Conservation (phyloP, 2,329 filamentous ascomycete genomes). For the Diaporthe sp. region DNA sequence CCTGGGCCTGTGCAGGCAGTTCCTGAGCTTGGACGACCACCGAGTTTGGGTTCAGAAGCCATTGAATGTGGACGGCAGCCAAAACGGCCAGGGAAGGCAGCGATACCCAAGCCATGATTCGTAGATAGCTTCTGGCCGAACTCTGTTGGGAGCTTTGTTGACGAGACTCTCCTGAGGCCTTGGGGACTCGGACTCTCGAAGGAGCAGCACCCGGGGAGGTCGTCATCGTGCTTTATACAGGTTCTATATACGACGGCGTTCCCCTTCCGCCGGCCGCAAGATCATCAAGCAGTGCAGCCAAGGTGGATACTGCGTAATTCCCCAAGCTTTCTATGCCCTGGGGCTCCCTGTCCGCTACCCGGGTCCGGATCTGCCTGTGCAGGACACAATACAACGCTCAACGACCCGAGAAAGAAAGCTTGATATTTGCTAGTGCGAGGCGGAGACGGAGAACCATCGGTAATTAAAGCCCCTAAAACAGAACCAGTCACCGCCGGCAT, state of each 20-base stretch:
- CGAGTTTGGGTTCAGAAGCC: constrained; percentile 24
- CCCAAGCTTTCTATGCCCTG: background rate
- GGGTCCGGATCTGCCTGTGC: background rate
- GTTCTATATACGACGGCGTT: background rate
- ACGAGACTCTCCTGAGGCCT: background rate
- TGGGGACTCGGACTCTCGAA: background rate
- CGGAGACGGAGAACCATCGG: constrained; percentile 5
- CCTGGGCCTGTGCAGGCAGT: constrained; percentile 50
- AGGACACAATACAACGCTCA: background rate
- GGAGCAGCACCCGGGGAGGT: background rate
- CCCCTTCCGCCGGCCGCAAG: constrained; percentile 10
- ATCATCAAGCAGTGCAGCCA: constrained; percentile 1
- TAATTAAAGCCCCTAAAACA: constrained; percentile 11
- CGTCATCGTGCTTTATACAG: constrained; percentile 11
- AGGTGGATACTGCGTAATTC: constrained; percentile 4
- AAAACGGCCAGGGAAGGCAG: constrained; percentile 29
- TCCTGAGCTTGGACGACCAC: constrained; percentile 13
- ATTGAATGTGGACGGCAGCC: constrained; percentile 30
- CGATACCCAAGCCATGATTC: constrained; percentile 33
- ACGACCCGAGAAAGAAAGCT: background rate
- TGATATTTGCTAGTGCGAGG: constrained; percentile 4
- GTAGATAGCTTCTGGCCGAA: constrained; percentile 7
- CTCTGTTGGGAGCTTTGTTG: background rate
- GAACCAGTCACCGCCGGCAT: constrained; percentile 20
- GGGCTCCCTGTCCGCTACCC: background rate